Conservation (phyloP, 345 rosid genomes). For the Camelina laxa region DNA sequence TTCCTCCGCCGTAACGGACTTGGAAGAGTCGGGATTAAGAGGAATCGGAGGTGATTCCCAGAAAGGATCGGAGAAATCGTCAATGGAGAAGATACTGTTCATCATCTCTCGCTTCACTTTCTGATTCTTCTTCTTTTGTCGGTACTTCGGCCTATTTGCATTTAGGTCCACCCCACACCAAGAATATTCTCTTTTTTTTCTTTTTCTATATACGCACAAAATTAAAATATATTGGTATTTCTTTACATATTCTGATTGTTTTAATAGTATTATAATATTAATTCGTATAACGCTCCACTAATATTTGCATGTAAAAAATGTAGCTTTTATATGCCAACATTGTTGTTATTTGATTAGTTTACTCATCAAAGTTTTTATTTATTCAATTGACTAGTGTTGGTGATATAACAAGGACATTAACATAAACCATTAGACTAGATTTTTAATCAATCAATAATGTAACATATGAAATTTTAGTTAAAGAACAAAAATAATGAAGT, state of each 20-base stretch:
- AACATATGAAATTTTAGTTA: not conserved
- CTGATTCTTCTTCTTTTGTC: slow-evolving; percentile 33
- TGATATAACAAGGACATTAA: not conserved
- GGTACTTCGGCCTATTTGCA: slow-evolving; percentile 27
- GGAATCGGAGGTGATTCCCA: slow-evolving; percentile 53
- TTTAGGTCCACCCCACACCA: slow-evolving; percentile 24
- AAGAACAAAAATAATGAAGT: no score
- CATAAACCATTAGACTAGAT: not conserved
- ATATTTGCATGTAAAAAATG: not conserved
- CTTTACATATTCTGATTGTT: not conserved
- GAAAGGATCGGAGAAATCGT: slow-evolving; percentile 75
- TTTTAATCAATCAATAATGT: not conserved
- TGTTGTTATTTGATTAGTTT: no score
- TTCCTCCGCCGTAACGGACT: slow-evolving; percentile 37
- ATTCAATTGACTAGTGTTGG: not conserved
- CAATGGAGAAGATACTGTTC: slow-evolving; percentile 62
- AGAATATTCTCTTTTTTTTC: slow-evolving; percentile 17
- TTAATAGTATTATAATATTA: not conserved
- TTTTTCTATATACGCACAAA: not conserved
- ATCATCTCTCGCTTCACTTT: slow-evolving; percentile 43
- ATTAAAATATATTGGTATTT: no score
- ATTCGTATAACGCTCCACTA: not conserved
- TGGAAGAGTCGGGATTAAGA: slow-evolving; percentile 28
- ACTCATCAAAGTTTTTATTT: not conserved
- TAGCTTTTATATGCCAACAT: not conserved